Evolutionary conservation across 2,329 filamentous ascomycete species (phyloP).

Genomic region (Pestalotiopsis sp.): DNA sequence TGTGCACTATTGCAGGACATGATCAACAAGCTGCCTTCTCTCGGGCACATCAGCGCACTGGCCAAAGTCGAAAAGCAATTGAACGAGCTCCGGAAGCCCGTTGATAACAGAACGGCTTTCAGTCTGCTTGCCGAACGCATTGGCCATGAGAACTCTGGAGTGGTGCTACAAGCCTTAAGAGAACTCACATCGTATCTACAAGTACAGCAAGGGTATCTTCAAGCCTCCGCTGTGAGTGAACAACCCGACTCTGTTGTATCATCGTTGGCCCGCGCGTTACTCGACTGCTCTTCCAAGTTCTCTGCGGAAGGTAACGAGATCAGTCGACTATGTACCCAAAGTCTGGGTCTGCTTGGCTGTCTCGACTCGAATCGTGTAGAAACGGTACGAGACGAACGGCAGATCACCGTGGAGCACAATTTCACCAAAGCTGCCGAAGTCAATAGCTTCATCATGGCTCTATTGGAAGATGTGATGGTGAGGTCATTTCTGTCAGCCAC

Average conservation of each 20-base stretch:
- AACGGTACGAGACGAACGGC: slow-evolving; percentile 72
- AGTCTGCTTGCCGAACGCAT: slow-evolving; percentile 74
- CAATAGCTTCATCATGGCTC: slow-evolving; percentile 81
- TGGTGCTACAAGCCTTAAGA: slow-evolving; percentile 78
- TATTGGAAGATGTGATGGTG: slow-evolving; percentile 85
- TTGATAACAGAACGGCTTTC: slow-evolving; percentile 69
- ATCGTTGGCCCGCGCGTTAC: slow-evolving; percentile 72
- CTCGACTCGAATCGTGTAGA: slow-evolving; percentile 91
- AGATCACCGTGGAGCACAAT: slow-evolving; percentile 87
- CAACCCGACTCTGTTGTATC: slow-evolving; percentile 78
- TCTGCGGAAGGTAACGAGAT: slow-evolving; percentile 70
- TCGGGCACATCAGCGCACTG: slow-evolving; percentile 71
- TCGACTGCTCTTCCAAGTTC: slow-evolving; percentile 86
- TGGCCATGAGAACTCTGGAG: slow-evolving; percentile 80
- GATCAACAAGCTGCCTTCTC: slow-evolving; percentile 76
- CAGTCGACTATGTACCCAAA: slow-evolving; percentile 74
- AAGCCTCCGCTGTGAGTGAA: slow-evolving; percentile 79
- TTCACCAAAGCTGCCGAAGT: slow-evolving; percentile 79
- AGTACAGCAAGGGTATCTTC: slow-evolving; percentile 74
- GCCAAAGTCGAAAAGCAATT: slow-evolving; percentile 69
- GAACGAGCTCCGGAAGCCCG: slow-evolving; percentile 62
- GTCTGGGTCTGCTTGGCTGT: slow-evolving; percentile 86
- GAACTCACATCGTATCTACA: slow-evolving; percentile 78
- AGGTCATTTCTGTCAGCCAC: slow-evolving; percentile 90
- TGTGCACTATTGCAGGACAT: slow-evolving; percentile 63